Percentiles rank a stretch among this genome's conserved stretches.
Evolutionary conservation across 306 rosid genomes (phyloP).

Genomic region (Sechiopsis laciniata): DNA sequence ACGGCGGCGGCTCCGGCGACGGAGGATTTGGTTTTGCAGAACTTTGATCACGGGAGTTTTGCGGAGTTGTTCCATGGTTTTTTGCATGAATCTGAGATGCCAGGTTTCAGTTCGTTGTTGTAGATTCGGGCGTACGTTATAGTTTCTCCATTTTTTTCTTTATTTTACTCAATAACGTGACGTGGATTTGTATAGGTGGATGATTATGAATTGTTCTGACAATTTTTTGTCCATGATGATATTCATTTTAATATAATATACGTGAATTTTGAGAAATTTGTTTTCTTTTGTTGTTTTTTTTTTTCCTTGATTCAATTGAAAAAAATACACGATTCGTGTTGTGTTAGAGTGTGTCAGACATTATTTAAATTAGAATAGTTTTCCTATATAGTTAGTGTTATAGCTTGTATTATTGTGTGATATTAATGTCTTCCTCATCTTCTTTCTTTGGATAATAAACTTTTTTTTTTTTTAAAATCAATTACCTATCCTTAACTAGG

Average conservation of each 20-base stretch:
- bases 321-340: too few species aligned
- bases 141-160: not conserved
- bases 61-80: not conserved
- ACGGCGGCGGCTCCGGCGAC: not conserved
- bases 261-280: not conserved
- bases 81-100: slow-evolving; percentile 4
- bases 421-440: too few species aligned
- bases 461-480: too few species aligned
- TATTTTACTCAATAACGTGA: not conserved
- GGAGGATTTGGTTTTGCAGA: slow-evolving; percentile 12
- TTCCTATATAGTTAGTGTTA: too few species aligned
- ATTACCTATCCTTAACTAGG: too few species aligned
- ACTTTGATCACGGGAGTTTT: not conserved
- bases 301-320: too few species aligned
- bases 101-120: not conserved
- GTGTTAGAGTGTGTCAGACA: too few species aligned
- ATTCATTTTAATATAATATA: not conserved
- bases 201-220: not conserved
- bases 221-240: not conserved
- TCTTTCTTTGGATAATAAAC: too few species aligned
- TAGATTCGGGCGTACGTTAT: not conserved
- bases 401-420: too few species aligned
- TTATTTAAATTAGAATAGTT: too few species aligned
- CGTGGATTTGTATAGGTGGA: slow-evolving; percentile 1
- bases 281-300: too few species aligned